Evolutionary conservation across 208 protist species (phyloP).

Genomic region (Trypanosomatidae sp.): DNA sequence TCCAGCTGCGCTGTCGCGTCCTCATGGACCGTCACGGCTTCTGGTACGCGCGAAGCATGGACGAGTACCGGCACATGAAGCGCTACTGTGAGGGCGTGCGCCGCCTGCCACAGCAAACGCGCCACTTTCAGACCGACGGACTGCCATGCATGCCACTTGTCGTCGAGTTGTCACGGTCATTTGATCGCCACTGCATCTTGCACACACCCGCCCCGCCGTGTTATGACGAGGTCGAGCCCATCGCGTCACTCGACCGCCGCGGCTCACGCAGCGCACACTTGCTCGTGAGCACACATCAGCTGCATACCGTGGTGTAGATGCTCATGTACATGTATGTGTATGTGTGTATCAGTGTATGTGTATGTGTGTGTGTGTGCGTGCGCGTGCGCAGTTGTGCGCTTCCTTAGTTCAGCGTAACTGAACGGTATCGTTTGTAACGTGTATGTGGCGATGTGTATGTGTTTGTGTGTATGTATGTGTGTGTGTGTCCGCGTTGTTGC

Average conservation of each 20-base stretch:
- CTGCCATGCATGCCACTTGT: conserved; percentile 78
- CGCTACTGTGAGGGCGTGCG: conserved; percentile 66
- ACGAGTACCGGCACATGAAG: conserved; percentile 52
- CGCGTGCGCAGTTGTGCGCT: too few relatives aligned
- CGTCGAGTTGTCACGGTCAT: conserved; percentile 39
- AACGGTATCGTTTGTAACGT: too few relatives aligned
- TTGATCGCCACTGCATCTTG: conserved; percentile 8
- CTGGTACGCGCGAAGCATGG: conserved; percentile 43
- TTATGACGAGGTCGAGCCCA: conserved; percentile 49
- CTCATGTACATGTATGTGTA: neutral
- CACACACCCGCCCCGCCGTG: conserved; percentile 14
- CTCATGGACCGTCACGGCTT: conserved; percentile 75
- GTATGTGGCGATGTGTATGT: too few relatives aligned
- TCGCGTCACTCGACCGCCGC: conserved; percentile 46
- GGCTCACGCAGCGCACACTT: conserved; percentile 5
- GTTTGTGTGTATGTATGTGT: too few relatives aligned
- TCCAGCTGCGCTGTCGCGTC: conserved; percentile 53
- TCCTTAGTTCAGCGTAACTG: too few relatives aligned
- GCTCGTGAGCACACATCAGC: neutral
- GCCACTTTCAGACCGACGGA: conserved; percentile 54
- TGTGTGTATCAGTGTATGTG: too few relatives aligned
- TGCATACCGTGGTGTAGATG: neutral
- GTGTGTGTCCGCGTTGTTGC: too few relatives aligned
- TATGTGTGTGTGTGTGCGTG: neutral
- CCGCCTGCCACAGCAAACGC: conserved; percentile 50